Percentiles rank a stretch among this genome's conserved stretches.
phyloP scores from a whole-genome alignment of 495 filamentous ascomycete species.

The Choiromyces venosus region DNA sequence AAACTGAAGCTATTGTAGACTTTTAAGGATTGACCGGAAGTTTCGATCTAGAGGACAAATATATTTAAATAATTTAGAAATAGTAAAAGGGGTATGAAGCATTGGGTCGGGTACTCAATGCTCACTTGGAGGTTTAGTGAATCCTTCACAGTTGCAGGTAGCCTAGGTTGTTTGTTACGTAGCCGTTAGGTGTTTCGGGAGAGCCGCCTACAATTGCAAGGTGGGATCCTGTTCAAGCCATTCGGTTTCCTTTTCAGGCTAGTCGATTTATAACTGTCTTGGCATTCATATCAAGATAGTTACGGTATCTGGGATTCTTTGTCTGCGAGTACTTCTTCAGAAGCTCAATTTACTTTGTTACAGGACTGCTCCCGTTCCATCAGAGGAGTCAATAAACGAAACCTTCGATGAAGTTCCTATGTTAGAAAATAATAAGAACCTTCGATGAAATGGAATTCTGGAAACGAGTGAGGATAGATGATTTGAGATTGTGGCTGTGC shows the following conservation, averaged over 20 bases:
- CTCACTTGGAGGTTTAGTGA: background rate
- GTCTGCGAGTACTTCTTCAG: background rate
- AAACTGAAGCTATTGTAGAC: background rate
- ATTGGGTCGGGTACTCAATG: background rate
- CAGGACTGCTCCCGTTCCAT: background rate
- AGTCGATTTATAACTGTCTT: background rate
- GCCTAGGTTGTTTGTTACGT: background rate
- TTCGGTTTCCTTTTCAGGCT: background rate
- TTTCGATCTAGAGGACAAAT: background rate
- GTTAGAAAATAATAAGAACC: background rate
- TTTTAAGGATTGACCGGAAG: background rate
- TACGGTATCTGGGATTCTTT: background rate
- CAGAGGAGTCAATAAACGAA: background rate
- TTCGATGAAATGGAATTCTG: background rate
- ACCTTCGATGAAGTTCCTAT: background rate
- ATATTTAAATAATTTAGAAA: background rate
- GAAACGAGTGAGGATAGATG: background rate
- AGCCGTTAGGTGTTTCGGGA: background rate
- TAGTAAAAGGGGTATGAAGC: background rate
- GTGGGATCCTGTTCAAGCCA: background rate
- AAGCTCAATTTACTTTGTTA: background rate
- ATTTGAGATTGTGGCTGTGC: background rate
- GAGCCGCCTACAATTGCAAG: background rate
- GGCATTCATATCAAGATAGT: background rate
- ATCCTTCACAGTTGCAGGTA: background rate